Conservation (phyloP, 306 rosid species). For the Acacia acuminata region DNA sequence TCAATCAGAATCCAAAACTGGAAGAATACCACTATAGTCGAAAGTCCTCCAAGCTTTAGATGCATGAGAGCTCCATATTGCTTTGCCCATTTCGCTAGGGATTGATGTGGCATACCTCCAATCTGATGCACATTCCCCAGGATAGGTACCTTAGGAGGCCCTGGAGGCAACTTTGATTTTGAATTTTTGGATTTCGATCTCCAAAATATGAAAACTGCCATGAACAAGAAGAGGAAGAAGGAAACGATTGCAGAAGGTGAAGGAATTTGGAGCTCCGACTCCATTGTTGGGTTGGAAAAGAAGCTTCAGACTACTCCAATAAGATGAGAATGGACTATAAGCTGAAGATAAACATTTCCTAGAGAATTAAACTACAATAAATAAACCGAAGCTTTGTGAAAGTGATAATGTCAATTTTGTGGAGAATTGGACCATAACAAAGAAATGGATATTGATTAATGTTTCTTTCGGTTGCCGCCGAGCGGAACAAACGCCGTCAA, state of each 20-base stretch:
- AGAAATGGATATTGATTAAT: too few species aligned
- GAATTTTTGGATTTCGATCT: constrained; percentile 20
- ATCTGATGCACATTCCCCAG: constrained; percentile 37
- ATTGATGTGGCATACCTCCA: constrained; percentile 18
- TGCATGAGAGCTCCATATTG: constrained; percentile 35
- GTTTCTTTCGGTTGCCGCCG: too few species aligned
- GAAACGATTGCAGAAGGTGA: neutral
- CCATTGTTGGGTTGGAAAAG: neutral
- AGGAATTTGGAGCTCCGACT: neutral
- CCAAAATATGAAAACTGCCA: neutral
- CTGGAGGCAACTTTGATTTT: constrained; percentile 31
- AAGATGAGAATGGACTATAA: neutral
- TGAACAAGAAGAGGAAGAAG: constrained; percentile 18
- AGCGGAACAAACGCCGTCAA: too few species aligned
- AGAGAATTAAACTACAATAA: neutral
- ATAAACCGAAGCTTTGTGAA: too few species aligned
- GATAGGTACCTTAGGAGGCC: constrained; percentile 31
- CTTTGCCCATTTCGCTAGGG: constrained; percentile 7
- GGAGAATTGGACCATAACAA: too few species aligned
- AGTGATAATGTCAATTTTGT: too few species aligned
- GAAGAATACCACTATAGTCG: constrained; percentile 20
- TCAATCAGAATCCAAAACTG: neutral
- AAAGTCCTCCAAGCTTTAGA: constrained; percentile 30
- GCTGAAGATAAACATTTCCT: neutral
- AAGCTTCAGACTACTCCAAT: neutral